phyloP scores from a whole-genome alignment of 2,329 filamentous ascomycete species.

The Talaromyces sp. region DNA sequence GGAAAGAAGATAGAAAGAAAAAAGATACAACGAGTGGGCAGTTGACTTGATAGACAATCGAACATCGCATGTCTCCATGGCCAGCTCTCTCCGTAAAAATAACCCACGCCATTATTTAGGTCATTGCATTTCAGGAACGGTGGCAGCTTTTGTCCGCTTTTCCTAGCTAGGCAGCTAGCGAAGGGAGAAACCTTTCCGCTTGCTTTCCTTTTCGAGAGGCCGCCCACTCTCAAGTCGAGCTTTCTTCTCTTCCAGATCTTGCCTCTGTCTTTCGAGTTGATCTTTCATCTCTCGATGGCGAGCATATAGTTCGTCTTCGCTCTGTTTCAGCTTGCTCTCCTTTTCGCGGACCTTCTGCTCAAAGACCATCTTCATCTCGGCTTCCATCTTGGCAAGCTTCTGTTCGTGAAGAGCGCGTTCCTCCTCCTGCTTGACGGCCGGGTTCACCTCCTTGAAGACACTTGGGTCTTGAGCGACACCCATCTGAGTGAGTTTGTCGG shows the following conservation, averaged over 20 bases:
- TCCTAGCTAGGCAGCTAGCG: slow-evolving; percentile 55
- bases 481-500: slow-evolving; percentile 98
- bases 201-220: slow-evolving; percentile 94
- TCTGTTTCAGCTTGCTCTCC: slow-evolving; percentile 99
- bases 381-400: slow-evolving; percentile 99
- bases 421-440: slow-evolving; percentile 99
- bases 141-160: slow-evolving; percentile 9
- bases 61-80: slow-evolving; percentile 17
- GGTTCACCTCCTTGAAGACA: slow-evolving; percentile 99
- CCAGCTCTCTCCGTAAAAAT: slow-evolving; percentile 15
- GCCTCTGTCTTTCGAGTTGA: slow-evolving; percentile 89
- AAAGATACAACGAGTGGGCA: slow-evolving; percentile 22
- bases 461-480: slow-evolving; percentile 97
- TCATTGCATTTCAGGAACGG: slow-evolving; percentile 18
- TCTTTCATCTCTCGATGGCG: slow-evolving; percentile 99
- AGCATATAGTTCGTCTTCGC: slow-evolving; percentile 97
- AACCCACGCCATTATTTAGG: slow-evolving; percentile 18
- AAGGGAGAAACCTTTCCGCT: slow-evolving; percentile 99
- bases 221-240: slow-evolving; percentile 87
- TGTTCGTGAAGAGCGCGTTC: slow-evolving; percentile 97
- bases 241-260: slow-evolving; percentile 99
- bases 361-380: slow-evolving; percentile 99
- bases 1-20: slow-evolving; percentile 19
- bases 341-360: slow-evolving; percentile 99
- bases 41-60: slow-evolving; percentile 17